Base-by-base conservation (phyloP, 2,329 filamentous ascomycete species). In the Fusarium sp. region DNA sequence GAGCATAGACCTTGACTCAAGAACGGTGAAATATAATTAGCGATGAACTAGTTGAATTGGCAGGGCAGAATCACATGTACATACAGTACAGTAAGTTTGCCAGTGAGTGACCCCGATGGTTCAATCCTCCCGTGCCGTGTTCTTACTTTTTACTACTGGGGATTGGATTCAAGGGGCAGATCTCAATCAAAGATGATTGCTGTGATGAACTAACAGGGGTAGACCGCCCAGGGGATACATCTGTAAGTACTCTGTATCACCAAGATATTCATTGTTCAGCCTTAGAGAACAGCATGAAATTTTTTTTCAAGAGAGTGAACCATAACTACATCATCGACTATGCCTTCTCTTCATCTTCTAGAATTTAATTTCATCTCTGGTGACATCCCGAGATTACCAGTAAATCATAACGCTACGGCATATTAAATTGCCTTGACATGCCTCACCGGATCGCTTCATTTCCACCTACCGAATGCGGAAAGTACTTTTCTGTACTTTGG, bases 381-480 rank as follows among this genome's bases (percentile, higher is more conserved):
- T 69, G 59, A 56, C 67, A 69, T 69, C 53, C 68, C 67, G 67
- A 71, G 32, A 67, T 70, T 56, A 44, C 23, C 30, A 50, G 64
- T 44, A 56, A 70, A 67, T 70, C 48, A 62, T 55, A 70, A 67
- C 45, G 42, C 33, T n/a, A 32, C 63, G 65, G 60, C 55, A 70
- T 71, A 72, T 69, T 69, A 67, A 60, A 65, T 65, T 72, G 52
- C 38, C 46, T 27, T 46, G 64, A 62, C 55, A 55, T 66, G 49
- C 42, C 42, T 45, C 54, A 32, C 32, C 54, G 57, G 64, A 62
- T 59, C 67, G 58, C 59, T 68, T 70, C 63, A 70, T 72, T 72
- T 70, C 55, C 64, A 66, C 69, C 49, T 71, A 59, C 69, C 61
- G 12, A 59, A 71, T 72, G 42, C 27, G 69, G 69, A 14, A 71